phyloP scores from a whole-genome alignment of 75 land plant species.

The Azolla pinnata region DNA sequence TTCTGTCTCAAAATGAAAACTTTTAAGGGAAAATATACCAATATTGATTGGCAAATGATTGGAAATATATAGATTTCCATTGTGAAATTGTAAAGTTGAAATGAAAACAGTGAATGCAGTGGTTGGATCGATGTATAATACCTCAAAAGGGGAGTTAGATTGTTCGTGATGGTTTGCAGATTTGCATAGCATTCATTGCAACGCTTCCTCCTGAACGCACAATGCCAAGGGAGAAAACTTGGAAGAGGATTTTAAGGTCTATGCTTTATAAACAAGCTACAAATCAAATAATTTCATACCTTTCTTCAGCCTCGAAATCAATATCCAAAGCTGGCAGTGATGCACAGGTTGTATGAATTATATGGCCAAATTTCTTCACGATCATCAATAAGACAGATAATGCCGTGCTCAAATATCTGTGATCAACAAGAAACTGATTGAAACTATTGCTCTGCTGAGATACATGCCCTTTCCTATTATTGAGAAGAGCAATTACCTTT shows the following conservation, averaged over 20 bases:
- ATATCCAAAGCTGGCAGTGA: constrained; percentile 58
- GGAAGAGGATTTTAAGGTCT: background rate
- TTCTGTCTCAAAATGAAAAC: too few species aligned
- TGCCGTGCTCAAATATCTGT: constrained; percentile 51
- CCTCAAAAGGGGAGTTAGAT: constrained; percentile 48
- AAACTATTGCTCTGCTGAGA: too few species aligned
- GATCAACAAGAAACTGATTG: background rate
- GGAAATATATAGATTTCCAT: too few species aligned
- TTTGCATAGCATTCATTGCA: constrained; percentile 54
- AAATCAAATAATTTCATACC: constrained; percentile 42
- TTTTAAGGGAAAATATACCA: too few species aligned
- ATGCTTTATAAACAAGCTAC: background rate
- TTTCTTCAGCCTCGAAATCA: constrained; percentile 72
- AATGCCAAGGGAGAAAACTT: background rate
- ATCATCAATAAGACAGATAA: constrained; percentile 46
- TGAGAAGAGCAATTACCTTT: constrained; percentile 34
- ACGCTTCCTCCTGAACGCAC: constrained; percentile 44
- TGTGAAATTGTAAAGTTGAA: too few species aligned
- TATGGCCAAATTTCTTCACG: constrained; percentile 56
- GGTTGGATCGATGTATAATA: too few species aligned
- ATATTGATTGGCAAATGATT: too few species aligned
- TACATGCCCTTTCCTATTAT: too few species aligned
- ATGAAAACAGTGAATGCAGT: background rate
- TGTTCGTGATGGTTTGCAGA: constrained; percentile 44
- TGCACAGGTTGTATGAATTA: constrained; percentile 47